Evolutionary conservation across 768 basidiomycete species (phyloP).

Genomic region (Neoboletus subvelutipes): DNA sequence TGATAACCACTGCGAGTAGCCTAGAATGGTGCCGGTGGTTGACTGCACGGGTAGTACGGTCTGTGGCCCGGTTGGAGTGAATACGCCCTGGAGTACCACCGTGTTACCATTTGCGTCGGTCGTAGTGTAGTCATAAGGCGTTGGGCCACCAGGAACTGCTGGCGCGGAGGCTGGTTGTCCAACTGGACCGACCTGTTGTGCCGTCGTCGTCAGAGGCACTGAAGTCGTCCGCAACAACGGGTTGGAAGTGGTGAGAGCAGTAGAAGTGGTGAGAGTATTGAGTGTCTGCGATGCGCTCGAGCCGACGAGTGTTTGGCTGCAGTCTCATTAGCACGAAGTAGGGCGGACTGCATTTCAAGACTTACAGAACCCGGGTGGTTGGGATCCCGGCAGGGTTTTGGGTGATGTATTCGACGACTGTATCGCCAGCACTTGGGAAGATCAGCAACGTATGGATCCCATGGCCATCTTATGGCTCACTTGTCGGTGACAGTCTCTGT

Average conservation of each 20-base stretch:
- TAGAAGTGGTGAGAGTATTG: neutral
- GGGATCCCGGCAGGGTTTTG: slow-evolving; percentile 39
- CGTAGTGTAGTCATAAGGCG: slow-evolving; percentile 52
- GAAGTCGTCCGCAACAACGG: slow-evolving; percentile 17
- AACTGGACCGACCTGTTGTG: slow-evolving; percentile 39
- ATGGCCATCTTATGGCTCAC: slow-evolving; percentile 37
- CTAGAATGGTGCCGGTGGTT: slow-evolving; percentile 29
- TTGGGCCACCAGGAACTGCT: slow-evolving; percentile 44
- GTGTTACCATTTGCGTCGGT: slow-evolving; percentile 33
- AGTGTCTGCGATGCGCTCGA: slow-evolving; percentile 5
- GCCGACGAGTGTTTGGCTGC: slow-evolving; percentile 16
- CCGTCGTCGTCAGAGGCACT: slow-evolving; percentile 22
- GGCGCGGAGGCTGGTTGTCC: slow-evolving; percentile 48
- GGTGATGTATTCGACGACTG: slow-evolving; percentile 51
- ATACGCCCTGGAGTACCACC: slow-evolving; percentile 21
- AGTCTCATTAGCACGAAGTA: slow-evolving; percentile 7
- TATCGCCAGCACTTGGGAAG: slow-evolving; percentile 43
- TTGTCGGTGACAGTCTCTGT: slow-evolving; percentile 45
- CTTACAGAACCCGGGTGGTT: slow-evolving; percentile 47
- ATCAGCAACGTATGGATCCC: slow-evolving; percentile 12
- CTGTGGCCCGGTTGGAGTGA: slow-evolving; percentile 34
- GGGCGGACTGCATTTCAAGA: neutral
- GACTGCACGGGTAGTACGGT: slow-evolving; percentile 26
- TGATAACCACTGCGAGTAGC: slow-evolving; percentile 31
- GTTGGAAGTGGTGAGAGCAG: slow-evolving; percentile 21